Evolutionary conservation across 805 yeast species (phyloP).

Genomic region (Vanderwaltozyma verrucispora): DNA sequence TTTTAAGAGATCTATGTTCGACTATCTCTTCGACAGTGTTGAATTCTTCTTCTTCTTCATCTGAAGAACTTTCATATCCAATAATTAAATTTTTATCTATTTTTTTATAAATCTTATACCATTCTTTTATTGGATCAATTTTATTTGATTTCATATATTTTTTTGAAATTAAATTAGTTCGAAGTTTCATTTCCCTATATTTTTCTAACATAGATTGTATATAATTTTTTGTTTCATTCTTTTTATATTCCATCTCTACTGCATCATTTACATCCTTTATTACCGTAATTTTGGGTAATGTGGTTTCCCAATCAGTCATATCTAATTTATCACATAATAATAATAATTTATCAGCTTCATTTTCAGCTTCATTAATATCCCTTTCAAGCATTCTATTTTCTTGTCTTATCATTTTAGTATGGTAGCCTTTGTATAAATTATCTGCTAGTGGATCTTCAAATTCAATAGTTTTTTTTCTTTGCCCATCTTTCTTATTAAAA

Average conservation of each 20-base stretch:
- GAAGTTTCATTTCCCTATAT: slow-evolving; percentile 19
- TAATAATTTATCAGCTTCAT: slow-evolving; percentile 44
- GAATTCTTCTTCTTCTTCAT: slow-evolving; percentile 23
- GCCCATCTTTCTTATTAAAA: too few relatives aligned
- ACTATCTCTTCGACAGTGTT: slow-evolving; percentile 10
- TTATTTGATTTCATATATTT: slow-evolving; percentile 7
- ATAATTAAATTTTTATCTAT: slow-evolving; percentile 14
- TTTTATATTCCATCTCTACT: slow-evolving; percentile 43
- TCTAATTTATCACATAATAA: slow-evolving; percentile 35
- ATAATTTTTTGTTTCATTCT: slow-evolving; percentile 41
- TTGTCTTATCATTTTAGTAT: slow-evolving; percentile 50
- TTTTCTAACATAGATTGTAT: slow-evolving; percentile 27
- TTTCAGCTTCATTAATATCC: slow-evolving; percentile 32
- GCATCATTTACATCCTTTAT: slow-evolving; percentile 39
- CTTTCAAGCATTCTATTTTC: slow-evolving; percentile 57
- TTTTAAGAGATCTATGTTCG: slow-evolving; percentile 8
- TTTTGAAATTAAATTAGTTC: slow-evolving; percentile 11
- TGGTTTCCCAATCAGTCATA: slow-evolving; percentile 38
- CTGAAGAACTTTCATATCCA: slow-evolving; percentile 24
- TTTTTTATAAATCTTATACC: slow-evolving; percentile 13
- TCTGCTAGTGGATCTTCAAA: slow-evolving; percentile 39
- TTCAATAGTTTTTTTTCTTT: too few relatives aligned
- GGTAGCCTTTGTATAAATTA: slow-evolving; percentile 35
- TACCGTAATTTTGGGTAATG: slow-evolving; percentile 38
- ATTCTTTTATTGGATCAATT: slow-evolving; percentile 11